Evolutionary conservation across 352 stramenopile genomes (phyloP), one percentile per base, ranked within the genome.

Genomic region (Pythium phragmitis): DNA sequence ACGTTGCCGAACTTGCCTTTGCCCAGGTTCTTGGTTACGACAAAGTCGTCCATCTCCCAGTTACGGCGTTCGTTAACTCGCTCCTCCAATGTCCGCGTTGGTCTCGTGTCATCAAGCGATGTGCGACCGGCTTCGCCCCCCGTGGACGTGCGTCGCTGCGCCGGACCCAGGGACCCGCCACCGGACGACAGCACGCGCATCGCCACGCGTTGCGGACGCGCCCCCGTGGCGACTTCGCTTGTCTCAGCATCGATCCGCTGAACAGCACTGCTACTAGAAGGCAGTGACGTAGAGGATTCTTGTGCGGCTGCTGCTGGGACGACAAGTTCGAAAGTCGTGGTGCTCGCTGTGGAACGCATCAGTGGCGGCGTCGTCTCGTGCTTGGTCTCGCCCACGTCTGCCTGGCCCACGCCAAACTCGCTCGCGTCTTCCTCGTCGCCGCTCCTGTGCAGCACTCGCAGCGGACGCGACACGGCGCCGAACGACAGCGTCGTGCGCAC

Each of bases 1-100:
- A 95, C 84, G 49, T 94, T 92, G 19, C 87, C 87, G 48, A 93
- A 95, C 63, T 95, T 95, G 50, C 87, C 87, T 68, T 92, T 87
- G 11, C 87, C 87, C 13, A 95, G 62, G 34, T 82, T 92, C 60
- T 88, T 90, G 17, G 80, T 90, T 45, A 92, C 81, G 7, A 72
- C 63, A 47, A 93, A 95, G 53, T 95, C 85, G 14, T 90, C 76
- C 69, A 93, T 77, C 55, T 82, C 73, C 77, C 77, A 93, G 46
- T 93, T 89, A 3, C 70, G 65, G 42, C 79, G 82, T 57, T 77
- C 68, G 51, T 74, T 53, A 21, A 89, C 17, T 12, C 79, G 68
- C 37, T 92, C 76, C 21, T 71, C 75, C 14, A 92, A 61, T 42
- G 78, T 77, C 16, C 61, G 70, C 9, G 52, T 34, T 0, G 69